phyloP scores from a whole-genome alignment of 1,284 basidiomycete species.

The Ceratobasidium theobromae region DNA sequence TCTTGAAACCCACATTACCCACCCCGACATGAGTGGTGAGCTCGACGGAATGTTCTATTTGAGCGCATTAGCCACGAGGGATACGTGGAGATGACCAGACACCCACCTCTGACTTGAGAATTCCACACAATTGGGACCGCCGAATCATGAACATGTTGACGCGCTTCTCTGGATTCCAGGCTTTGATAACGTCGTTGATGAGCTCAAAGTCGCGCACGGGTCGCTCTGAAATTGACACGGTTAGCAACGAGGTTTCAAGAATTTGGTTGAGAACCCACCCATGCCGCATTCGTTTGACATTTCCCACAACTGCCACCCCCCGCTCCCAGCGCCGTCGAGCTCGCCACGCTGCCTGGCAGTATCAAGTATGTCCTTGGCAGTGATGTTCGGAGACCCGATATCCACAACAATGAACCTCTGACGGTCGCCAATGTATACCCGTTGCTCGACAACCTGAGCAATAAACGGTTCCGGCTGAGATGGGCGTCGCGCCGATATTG shows the following conservation, averaged over 20 bases:
- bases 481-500: background rate
- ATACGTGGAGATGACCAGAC: background rate
- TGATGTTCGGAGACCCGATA: slow-evolving; percentile 55
- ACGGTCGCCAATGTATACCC: slow-evolving; percentile 71
- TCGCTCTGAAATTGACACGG: slow-evolving; percentile 58
- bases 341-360: slow-evolving; percentile 58
- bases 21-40: slow-evolving; percentile 69
- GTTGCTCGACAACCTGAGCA: slow-evolving; percentile 49
- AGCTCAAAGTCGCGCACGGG: slow-evolving; percentile 82
- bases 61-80: background rate
- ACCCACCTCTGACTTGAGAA: slow-evolving; percentile 44
- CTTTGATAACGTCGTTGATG: slow-evolving; percentile 67
- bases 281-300: slow-evolving; percentile 80
- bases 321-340: slow-evolving; percentile 42
- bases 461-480: slow-evolving; percentile 12
- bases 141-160: slow-evolving; percentile 77
- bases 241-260: background rate
- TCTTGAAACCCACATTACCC: slow-evolving; percentile 83
- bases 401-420: slow-evolving; percentile 72
- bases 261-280: slow-evolving; percentile 56
- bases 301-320: slow-evolving; percentile 78
- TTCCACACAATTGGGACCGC: slow-evolving; percentile 58
- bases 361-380: slow-evolving; percentile 64
- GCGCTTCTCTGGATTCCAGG: slow-evolving; percentile 80
- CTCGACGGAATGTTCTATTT: slow-evolving; percentile 65